phyloP scores from a whole-genome alignment of 2,329 filamentous ascomycete species.

The Alternaria solani region DNA sequence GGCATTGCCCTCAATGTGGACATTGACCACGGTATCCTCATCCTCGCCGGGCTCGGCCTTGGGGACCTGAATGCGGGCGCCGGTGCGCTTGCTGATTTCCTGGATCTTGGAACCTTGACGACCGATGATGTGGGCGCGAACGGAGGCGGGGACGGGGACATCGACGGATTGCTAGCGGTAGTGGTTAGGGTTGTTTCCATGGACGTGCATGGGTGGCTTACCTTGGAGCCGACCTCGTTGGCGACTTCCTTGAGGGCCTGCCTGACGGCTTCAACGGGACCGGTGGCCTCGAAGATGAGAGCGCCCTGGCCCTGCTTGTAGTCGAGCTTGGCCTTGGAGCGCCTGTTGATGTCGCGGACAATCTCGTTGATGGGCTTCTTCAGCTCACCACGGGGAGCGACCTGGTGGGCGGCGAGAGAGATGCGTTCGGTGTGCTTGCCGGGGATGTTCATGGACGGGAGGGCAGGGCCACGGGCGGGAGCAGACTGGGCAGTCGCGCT shows the following conservation, averaged over 20 bases:
- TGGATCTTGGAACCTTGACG: conserved; percentile 90
- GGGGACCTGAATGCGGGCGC: conserved; percentile 88
- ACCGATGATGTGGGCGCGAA: conserved; percentile 90
- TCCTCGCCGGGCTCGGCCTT: conserved; percentile 83
- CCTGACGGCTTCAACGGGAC: conserved; percentile 82
- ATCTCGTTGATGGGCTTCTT: conserved; percentile 87
- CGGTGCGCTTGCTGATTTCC: conserved; percentile 85
- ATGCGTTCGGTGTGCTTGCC: conserved; percentile 83
- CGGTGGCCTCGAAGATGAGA: conserved; percentile 83
- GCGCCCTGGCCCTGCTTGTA: conserved; percentile 77
- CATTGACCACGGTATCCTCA: conserved; percentile 79
- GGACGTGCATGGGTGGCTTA: conserved; percentile 51
- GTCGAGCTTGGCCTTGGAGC: conserved; percentile 84
- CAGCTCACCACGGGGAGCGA: conserved; percentile 78
- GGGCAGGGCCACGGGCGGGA: conserved; percentile 44
- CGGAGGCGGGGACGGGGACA: conserved; percentile 82
- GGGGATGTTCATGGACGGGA: conserved; percentile 75
- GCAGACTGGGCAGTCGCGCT: conserved; percentile 58
- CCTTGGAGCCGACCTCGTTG: conserved; percentile 85
- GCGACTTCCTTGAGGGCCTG: conserved; percentile 90
- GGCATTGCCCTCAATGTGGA: conserved; percentile 89
- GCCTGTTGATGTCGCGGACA: conserved; percentile 89
- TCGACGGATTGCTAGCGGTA: conserved; percentile 68
- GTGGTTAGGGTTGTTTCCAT: conserved; percentile 16
- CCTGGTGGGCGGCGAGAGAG: conserved; percentile 75